Percentiles rank a stretch among this genome's conserved stretches.
phyloP scores from a whole-genome alignment of 768 basidiomycete species.

The Auricularia sp. region DNA sequence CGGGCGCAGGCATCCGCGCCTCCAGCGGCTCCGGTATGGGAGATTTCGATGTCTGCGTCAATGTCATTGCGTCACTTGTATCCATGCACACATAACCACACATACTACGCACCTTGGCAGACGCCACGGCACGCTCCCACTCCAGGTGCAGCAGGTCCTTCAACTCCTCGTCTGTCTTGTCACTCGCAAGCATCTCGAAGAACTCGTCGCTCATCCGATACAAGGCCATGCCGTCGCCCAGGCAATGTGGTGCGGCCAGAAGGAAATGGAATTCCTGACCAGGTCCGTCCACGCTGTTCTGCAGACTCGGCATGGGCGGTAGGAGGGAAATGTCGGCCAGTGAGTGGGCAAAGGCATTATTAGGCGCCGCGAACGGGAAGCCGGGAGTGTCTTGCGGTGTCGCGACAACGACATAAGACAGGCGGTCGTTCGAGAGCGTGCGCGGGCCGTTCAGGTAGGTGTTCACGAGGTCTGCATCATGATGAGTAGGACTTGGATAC shows the following conservation, averaged over 20 bases:
- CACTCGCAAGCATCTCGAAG: slow-evolving; percentile 43
- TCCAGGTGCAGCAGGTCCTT: slow-evolving; percentile 20
- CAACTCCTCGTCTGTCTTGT: neutral
- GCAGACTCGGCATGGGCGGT: neutral
- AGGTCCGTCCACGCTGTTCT: slow-evolving; percentile 7
- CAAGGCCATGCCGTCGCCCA: slow-evolving; percentile 83
- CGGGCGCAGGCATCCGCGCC: slow-evolving; percentile 32
- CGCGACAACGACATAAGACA: slow-evolving; percentile 49
- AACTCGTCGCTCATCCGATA: slow-evolving; percentile 77
- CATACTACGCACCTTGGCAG: neutral
- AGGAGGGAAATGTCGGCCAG: neutral
- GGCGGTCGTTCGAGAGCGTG: slow-evolving; percentile 53
- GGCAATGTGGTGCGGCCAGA: slow-evolving; percentile 69
- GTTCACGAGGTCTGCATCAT: slow-evolving; percentile 36
- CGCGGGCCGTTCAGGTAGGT: slow-evolving; percentile 69
- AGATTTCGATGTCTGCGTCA: neutral
- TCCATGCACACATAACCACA: neutral
- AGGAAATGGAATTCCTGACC: slow-evolving; percentile 46
- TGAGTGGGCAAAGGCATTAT: neutral
- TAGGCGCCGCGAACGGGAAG: neutral
- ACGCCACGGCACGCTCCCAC: slow-evolving; percentile 15
- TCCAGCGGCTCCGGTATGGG: slow-evolving; percentile 39
- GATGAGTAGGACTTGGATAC: no score
- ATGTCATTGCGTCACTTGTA: neutral
- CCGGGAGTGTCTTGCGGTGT: slow-evolving; percentile 7